A percentile compares a stretch with the other conserved stretches of the same genome.
Conservation (phyloP, 257 asterid species). For the Ocimum tenuiflorum region DNA sequence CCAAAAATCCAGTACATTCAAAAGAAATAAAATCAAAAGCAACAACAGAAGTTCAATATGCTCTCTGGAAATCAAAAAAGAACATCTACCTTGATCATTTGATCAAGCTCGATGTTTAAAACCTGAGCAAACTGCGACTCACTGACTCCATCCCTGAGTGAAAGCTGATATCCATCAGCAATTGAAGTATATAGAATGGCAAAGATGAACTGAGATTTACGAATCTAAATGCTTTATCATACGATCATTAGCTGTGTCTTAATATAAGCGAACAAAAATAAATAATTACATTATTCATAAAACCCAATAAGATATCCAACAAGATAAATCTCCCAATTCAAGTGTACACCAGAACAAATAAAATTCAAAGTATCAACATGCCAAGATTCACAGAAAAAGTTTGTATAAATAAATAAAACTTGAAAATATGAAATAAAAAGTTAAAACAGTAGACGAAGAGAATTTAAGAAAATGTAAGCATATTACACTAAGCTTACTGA, state of each 20-base stretch:
- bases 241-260: conserved; percentile 1
- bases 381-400: not conserved
- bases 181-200: conserved; percentile 9
- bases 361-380: not conserved
- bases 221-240: not conserved
- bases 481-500: not conserved
- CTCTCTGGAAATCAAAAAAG: conserved; percentile 3
- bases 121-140: conserved; percentile 85
- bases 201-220: conserved; percentile 12
- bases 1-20: not conserved
- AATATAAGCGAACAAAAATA: not conserved
- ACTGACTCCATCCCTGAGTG: conserved; percentile 90
- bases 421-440: not conserved
- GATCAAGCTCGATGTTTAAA: conserved; percentile 66
- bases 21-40: conserved; percentile 1
- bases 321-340: not conserved
- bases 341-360: not conserved
- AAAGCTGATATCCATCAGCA: conserved; percentile 12
- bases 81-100: conserved; percentile 74
- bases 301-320: too few species aligned
- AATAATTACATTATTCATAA: not conserved
- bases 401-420: not conserved
- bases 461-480: not conserved
- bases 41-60: conserved; percentile 11
- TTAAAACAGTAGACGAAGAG: not conserved